Evolutionary conservation across 441 rosid genomes (phyloP).

Genomic region (Rhodomyrtus psidioides): DNA sequence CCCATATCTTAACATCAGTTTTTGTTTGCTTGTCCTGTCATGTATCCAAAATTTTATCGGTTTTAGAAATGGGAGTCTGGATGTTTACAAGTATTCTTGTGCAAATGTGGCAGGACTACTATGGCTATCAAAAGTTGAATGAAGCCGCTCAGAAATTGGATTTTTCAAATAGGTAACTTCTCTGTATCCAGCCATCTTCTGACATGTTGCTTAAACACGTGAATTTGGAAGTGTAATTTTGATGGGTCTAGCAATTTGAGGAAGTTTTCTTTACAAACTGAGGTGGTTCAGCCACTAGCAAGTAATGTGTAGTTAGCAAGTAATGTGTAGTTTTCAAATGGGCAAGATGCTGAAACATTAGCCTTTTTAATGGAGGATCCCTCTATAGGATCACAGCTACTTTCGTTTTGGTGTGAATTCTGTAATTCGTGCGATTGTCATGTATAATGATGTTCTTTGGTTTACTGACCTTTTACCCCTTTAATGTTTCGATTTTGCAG

Average conservation of each 20-base stretch:
- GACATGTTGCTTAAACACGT: not conserved
- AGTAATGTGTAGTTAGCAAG: not conserved
- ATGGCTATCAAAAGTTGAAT: slow-evolving; percentile 56
- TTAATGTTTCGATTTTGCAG: slow-evolving; percentile 22
- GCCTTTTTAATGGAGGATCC: not conserved
- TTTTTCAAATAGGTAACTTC: slow-evolving; percentile 49
- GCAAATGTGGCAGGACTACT: slow-evolving; percentile 43
- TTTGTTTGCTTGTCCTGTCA: not conserved
- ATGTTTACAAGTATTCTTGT: not conserved
- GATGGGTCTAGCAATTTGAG: not conserved
- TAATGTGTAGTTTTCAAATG: not conserved
- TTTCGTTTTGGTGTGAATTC: not conserved
- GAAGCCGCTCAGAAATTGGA: slow-evolving; percentile 60
- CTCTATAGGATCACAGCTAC: not conserved
- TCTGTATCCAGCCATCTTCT: not conserved
- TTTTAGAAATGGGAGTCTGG: not conserved
- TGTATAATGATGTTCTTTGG: not conserved
- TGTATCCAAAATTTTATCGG: not conserved
- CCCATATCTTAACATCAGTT: not conserved
- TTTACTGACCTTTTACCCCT: not conserved
- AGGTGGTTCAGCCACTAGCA: not conserved
- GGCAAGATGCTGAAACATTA: not conserved
- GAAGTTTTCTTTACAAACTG: not conserved
- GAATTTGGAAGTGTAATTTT: not conserved
- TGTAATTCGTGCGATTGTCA: not conserved